A percentile compares a stretch with the other conserved stretches of the same genome.
Conservation (phyloP, 768 basidiomycete genomes). For the Solioccasus polychromus region DNA sequence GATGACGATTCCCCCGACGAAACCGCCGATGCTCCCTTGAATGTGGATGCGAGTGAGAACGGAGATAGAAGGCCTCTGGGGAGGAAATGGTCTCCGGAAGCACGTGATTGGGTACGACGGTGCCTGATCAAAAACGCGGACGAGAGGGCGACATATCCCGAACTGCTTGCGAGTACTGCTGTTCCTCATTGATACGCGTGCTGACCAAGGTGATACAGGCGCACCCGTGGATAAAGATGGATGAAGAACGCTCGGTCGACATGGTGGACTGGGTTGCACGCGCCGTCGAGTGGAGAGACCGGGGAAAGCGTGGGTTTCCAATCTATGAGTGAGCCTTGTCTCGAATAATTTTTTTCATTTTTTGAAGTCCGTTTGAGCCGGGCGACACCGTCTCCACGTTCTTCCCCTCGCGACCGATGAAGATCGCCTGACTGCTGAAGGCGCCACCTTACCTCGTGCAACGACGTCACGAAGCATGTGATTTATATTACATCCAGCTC, state of each 20-base stretch:
- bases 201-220: slow-evolving; percentile 38
- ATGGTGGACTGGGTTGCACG: slow-evolving; percentile 80
- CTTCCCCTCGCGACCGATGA: slow-evolving; percentile 22
- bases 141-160: slow-evolving; percentile 75
- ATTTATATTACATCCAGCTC: too few relatives aligned
- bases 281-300: slow-evolving; percentile 42
- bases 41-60: slow-evolving; percentile 11
- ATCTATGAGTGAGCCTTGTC: slow-evolving; percentile 23
- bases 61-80: slow-evolving; percentile 9
- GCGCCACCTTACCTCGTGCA: neutral
- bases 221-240: slow-evolving; percentile 75
- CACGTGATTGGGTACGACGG: slow-evolving; percentile 76
- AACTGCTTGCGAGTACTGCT: slow-evolving; percentile 64
- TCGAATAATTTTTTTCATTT: slow-evolving; percentile 2
- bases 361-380: slow-evolving; percentile 17
- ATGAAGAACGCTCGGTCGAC: slow-evolving; percentile 63
- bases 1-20: slow-evolving; percentile 33
- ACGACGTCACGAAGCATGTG: too few relatives aligned
- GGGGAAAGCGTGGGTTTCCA: slow-evolving; percentile 19
- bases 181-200: neutral
- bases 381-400: slow-evolving; percentile 18
- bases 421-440: slow-evolving; percentile 3
- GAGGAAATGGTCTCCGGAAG: slow-evolving; percentile 39
- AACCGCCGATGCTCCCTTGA: slow-evolving; percentile 3
- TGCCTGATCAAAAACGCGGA: slow-evolving; percentile 84